Percentiles rank a stretch among this genome's conserved stretches.
These are phyloP conservation scores for Colletotrichum tanaceti DNA, from an alignment of 2,329 filamentous ascomycete genomes.

Conservation along the genomic window DNA sequence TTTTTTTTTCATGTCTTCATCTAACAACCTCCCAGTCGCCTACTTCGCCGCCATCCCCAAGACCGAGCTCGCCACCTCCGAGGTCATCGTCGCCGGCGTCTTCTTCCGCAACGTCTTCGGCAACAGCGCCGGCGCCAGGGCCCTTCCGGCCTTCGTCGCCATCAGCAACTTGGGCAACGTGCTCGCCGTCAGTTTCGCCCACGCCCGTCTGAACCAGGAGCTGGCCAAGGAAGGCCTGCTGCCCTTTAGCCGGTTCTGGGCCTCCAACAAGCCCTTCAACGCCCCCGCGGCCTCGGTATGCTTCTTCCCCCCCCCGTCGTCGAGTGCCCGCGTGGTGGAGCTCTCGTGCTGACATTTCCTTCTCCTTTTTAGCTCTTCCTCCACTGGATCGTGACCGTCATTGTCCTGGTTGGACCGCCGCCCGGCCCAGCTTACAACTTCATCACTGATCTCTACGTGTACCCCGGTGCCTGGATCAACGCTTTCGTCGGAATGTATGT, in stretches of 20 bases:
- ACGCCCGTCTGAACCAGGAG: slow-evolving; percentile 71
- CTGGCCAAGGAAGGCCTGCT: slow-evolving; percentile 77
- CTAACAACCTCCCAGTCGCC: slow-evolving; percentile 55
- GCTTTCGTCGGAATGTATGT: slow-evolving; percentile 55
- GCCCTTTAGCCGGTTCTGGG: slow-evolving; percentile 75
- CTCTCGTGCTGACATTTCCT: not conserved
- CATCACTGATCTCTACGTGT: slow-evolving; percentile 64
- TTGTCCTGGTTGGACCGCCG: slow-evolving; percentile 74
- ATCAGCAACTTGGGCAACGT: slow-evolving; percentile 73
- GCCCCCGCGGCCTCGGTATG: slow-evolving; percentile 67
- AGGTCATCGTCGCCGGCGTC: slow-evolving; percentile 69
- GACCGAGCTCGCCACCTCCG: slow-evolving; percentile 65
- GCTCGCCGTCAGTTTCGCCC: slow-evolving; percentile 69
- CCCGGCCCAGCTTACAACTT: slow-evolving; percentile 78
- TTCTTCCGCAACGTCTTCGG: slow-evolving; percentile 74
- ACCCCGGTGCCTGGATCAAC: slow-evolving; percentile 65
- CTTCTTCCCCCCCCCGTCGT: slow-evolving; percentile 20
- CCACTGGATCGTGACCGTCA: slow-evolving; percentile 73
- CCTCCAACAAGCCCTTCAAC: slow-evolving; percentile 75
- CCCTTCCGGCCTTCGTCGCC: slow-evolving; percentile 67
- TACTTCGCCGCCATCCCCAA: slow-evolving; percentile 74
- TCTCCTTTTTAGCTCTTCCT: slow-evolving; percentile 67
- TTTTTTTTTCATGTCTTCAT: too few species aligned
- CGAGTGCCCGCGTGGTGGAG: not conserved
- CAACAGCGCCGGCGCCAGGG: slow-evolving; percentile 60